Evolutionary conservation across 148 eudicot species (phyloP), one percentile per base, ranked within the genome.

Genomic region (Dianthus caryophyllus): DNA sequence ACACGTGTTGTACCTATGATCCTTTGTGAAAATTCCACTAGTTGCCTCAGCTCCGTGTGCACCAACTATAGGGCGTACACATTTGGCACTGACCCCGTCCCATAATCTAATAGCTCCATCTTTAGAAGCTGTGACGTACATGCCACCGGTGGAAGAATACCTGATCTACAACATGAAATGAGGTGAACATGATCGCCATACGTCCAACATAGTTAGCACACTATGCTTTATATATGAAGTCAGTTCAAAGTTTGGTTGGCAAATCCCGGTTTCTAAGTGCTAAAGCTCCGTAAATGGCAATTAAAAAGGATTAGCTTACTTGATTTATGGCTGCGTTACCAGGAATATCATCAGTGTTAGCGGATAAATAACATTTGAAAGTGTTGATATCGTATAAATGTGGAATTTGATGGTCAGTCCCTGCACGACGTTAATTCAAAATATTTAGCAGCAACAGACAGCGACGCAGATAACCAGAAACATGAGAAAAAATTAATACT

Each of bases 51-150:
- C 72, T 73, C 94, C 94, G 79, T 90, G 94, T 30, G 97, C 97
- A 55, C 85, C 81, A 56, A 67, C 63, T 61, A 90, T 81, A 29
- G 85, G 64, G 43, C 97, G 89, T 14, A 85, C 87, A 65, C 90
- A 85, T 61, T 77, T 82, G 70, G 87, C 85, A 67, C 82, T 90
- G 39, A 85, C 85, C 61, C 94, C 97, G 73, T 90, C 93, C 94
- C 97, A 88, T 70, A 90, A 61, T 66, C 94, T 75, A 75, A 90
- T 81, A 58, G 87, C 84, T 71, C 97, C 94, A 73, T 90, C 97
- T 85, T 90, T 90, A 22, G 94, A 90, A 53, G 94, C 97, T 20
- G 97, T 90, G 61, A 83, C 94, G 72, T 90, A 90, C 89, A 90
- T 84, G 71, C 81, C 87, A 20, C 97, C 97, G 41, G 80, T 85